phyloP scores from a whole-genome alignment of 2,329 filamentous ascomycete species.

The Alternaria brassicicola region DNA sequence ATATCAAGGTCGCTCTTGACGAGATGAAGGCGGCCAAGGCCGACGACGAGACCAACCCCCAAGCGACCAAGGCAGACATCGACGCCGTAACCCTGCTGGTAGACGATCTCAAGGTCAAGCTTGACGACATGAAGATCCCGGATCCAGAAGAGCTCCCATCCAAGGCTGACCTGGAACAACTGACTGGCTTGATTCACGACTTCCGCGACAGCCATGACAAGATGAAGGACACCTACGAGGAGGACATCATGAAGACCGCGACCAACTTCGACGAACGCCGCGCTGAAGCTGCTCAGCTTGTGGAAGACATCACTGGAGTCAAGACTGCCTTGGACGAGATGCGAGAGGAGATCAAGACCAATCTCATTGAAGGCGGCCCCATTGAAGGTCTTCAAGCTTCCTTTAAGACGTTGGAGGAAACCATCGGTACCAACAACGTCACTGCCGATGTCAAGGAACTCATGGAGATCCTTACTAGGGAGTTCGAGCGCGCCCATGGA shows the following conservation, averaged over 20 bases:
- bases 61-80: constrained; percentile 79
- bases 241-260: constrained; percentile 73
- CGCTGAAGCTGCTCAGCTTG: constrained; percentile 78
- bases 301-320: constrained; percentile 79
- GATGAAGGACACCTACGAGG: constrained; percentile 74
- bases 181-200: constrained; percentile 60
- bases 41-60: constrained; percentile 60
- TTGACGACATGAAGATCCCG: constrained; percentile 74
- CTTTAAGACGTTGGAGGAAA: constrained; percentile 72
- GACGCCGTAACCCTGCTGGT: constrained; percentile 80
- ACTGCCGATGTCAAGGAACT: constrained; percentile 63
- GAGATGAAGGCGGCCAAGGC: constrained; percentile 63
- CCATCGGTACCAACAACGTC: constrained; percentile 59
- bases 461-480: constrained; percentile 75
- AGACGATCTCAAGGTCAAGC: constrained; percentile 79
- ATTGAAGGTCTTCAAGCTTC: constrained; percentile 64
- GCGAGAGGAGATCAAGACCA: constrained; percentile 75
- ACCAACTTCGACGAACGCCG: constrained; percentile 85
- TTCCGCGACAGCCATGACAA: constrained; percentile 67
- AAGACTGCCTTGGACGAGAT: constrained; percentile 79
- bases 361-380: constrained; percentile 75
- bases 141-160: constrained; percentile 73
- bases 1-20: constrained; percentile 76
- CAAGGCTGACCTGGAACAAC: constrained; percentile 74
- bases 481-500: constrained; percentile 85